phyloP scores from a whole-genome alignment of 306 rosid genomes.

The Castanea sativa region DNA sequence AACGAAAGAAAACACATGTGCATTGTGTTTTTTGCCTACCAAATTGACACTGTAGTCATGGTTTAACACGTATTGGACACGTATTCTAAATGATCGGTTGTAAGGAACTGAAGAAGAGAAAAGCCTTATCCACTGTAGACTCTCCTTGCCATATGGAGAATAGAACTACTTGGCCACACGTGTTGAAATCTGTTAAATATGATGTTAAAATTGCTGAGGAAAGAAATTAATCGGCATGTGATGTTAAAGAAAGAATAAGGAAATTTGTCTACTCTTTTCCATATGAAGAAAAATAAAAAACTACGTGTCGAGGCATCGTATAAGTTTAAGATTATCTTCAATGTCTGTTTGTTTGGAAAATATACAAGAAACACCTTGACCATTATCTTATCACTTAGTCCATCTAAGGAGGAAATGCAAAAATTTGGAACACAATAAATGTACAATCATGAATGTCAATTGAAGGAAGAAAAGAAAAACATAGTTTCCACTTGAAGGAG shows the following conservation, averaged over 20 bases:
- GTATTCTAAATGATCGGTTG: background rate
- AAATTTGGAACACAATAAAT: background rate
- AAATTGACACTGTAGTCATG: background rate
- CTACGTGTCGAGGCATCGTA: background rate
- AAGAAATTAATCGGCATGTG: background rate
- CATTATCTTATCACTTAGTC: background rate
- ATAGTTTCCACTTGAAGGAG: background rate
- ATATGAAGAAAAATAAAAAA: background rate
- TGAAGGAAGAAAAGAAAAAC: background rate
- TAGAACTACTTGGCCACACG: background rate
- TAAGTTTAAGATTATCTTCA: background rate
- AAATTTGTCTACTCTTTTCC: background rate
- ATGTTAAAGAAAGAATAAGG: background rate
- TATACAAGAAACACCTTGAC: background rate
- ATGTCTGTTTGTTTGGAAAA: background rate
- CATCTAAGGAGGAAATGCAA: background rate
- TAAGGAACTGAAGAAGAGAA: background rate
- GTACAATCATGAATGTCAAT: background rate
- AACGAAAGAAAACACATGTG: background rate
- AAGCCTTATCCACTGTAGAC: background rate
- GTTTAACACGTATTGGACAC: background rate
- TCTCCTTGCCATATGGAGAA: background rate
- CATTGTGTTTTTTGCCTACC: background rate
- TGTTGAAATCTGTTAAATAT: background rate
- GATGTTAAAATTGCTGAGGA: background rate